Base-by-base conservation (phyloP, 345 rosid species). In the Kernera saxatilis region DNA sequence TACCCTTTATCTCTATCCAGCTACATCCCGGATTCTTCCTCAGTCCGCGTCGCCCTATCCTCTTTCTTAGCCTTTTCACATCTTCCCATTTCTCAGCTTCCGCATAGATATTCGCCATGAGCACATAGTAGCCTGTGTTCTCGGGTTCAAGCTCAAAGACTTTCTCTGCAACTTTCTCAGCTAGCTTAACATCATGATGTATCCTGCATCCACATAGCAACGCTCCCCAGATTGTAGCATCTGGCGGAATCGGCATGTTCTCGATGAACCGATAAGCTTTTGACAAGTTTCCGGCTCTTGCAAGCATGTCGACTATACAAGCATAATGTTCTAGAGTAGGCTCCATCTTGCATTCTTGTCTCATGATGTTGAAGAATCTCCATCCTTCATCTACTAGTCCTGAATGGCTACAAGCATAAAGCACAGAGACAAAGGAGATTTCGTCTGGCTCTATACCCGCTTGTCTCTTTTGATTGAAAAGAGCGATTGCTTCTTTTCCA, bases 141-240 rank as follows among this genome's bases (percentile, higher is more conserved):
- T 70, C 85, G 0, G 93, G 93, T 73, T 89, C 96, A 22, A 86
- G 79, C 73, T 79, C 81, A 39, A 87, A 84, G 27, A 89, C 82
- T 33, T 64, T 78, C 69, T 82, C 84, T 14, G 93, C 91, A 19
- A 83, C 93, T 81, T 43, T 82, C 83, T 89, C 96, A 6, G 86
- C 96, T 67, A 89, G 72, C 30, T 67, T 52, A 57, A 86, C 85
- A 74, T 87, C 87, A 48, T 83, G 86, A 76, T 89, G 86, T 39
- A 78, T 79, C 80, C 93, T 84, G 79, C 96, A 89, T 13, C 89
- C 84, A 70, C 85, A 77, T 2, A 89, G 84, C 76, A 89, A 76
- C 26, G 89, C 78, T 74, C 90, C 89, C 96, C 96, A 89, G 36
- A 86, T 78, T 49, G 89, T 84, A 55, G 85, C 87, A 81, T 87